Conservation (phyloP, 345 rosid species). For the Populus pruinosa region DNA sequence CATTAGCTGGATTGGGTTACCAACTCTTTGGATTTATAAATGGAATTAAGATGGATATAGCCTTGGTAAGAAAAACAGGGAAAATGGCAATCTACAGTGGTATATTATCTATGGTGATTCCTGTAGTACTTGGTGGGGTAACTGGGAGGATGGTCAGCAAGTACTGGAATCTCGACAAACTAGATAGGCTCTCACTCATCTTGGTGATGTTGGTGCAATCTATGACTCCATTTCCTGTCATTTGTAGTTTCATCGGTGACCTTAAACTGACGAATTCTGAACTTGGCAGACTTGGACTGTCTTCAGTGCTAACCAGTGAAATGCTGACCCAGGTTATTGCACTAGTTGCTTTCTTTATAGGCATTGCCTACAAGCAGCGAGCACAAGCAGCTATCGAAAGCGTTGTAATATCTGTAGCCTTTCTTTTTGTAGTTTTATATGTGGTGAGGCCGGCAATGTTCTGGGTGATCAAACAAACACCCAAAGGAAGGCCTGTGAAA, state of each 20-base stretch:
- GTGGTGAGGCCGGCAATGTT: not conserved
- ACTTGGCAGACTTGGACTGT: slow-evolving; percentile 20
- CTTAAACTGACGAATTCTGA: slow-evolving; percentile 22
- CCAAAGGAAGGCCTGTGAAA: not conserved
- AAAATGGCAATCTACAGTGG: not conserved
- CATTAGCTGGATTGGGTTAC: not conserved
- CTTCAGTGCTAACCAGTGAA: slow-evolving; percentile 13
- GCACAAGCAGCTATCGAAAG: not conserved
- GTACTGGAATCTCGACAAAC: not conserved
- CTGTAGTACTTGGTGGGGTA: not conserved
- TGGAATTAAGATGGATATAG: not conserved
- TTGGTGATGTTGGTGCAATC: not conserved
- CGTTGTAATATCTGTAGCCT: not conserved
- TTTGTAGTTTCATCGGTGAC: slow-evolving; percentile 12
- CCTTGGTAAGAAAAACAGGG: not conserved
- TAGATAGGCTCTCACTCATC: not conserved
- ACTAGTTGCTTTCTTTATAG: not conserved
- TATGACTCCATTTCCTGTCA: slow-evolving; percentile 19
- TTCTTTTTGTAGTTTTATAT: not conserved
- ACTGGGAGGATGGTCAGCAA: not conserved
- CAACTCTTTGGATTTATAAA: not conserved
- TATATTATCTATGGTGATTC: not conserved
- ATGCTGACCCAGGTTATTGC: not conserved
- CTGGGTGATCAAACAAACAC: slow-evolving; percentile 1
- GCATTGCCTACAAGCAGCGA: not conserved